phyloP scores from a whole-genome alignment of 306 rosid species.

The Hippophae tibetana region DNA sequence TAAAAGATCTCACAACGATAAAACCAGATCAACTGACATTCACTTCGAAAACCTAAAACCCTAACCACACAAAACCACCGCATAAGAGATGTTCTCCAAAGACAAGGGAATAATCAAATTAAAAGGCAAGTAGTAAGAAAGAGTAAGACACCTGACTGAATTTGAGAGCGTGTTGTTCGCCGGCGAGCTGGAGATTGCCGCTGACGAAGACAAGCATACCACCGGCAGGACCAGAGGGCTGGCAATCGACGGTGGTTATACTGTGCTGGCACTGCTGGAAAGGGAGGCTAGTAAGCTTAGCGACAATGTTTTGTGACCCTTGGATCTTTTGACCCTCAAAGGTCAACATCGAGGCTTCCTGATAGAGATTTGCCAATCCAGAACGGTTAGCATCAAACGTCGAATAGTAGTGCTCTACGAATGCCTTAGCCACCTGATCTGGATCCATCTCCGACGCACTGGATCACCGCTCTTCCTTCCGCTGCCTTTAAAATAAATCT shows the following conservation, averaged over 20 bases:
- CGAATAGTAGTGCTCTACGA: constrained; percentile 80
- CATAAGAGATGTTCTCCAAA: neutral
- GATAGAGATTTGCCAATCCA: constrained; percentile 42
- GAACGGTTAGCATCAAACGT: constrained; percentile 63
- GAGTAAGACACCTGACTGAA: constrained; percentile 66
- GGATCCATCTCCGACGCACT: constrained; percentile 61
- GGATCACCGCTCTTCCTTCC: neutral
- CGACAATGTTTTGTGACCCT: constrained; percentile 60
- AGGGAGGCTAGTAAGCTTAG: constrained; percentile 74
- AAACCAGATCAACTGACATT: neutral
- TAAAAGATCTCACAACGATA: neutral
- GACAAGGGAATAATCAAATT: neutral
- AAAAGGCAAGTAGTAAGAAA: neutral
- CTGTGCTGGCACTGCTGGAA: constrained; percentile 86
- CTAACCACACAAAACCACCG: neutral
- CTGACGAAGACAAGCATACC: constrained; percentile 92
- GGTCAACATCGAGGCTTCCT: constrained; percentile 74
- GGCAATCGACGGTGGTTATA: constrained; percentile 80
- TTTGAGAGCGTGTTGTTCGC: constrained; percentile 86
- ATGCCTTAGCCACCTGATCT: constrained; percentile 67
- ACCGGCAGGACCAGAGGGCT: constrained; percentile 70
- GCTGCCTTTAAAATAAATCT: constrained; percentile 12
- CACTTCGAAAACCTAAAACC: constrained; percentile 1
- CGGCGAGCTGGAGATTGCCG: constrained; percentile 86
- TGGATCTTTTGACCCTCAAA: constrained; percentile 93